phyloP scores from a whole-genome alignment of 495 filamentous ascomycete genomes.

The Saxophila tyrrhenica region DNA sequence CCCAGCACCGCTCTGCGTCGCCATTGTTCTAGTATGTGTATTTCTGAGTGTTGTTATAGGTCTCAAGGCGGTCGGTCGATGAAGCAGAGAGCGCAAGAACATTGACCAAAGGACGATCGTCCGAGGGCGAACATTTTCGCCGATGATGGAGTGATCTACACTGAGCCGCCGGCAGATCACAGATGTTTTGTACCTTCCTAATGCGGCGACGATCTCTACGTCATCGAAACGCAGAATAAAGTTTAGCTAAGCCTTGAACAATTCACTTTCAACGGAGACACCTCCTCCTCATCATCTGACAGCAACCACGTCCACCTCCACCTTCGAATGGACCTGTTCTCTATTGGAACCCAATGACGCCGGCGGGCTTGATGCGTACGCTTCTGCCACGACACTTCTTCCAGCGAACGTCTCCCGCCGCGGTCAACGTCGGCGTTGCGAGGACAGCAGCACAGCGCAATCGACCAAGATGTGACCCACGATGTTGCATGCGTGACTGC shows the following conservation, averaged over 20 bases:
- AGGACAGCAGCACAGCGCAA: slow-evolving; percentile 8
- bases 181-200: slow-evolving; percentile 5
- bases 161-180: not conserved
- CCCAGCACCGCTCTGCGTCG: slow-evolving; percentile 11
- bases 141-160: not conserved
- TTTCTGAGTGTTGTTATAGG: not conserved
- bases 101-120: not conserved
- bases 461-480: not conserved
- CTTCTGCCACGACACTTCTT: slow-evolving; percentile 23
- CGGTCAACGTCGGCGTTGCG: not conserved
- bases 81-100: not conserved
- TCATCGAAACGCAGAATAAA: not conserved
- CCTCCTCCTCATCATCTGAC: not conserved
- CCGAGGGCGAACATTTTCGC: too few relatives aligned
- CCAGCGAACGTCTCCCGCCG: slow-evolving; percentile 6
- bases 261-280: not conserved
- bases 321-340: not conserved
- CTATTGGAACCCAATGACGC: slow-evolving; percentile 16
- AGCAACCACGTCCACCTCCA: not conserved
- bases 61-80: not conserved
- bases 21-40: slow-evolving; percentile 10
- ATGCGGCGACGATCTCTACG: not conserved
- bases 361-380: slow-evolving; percentile 27
- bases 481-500: slow-evolving; percentile 3
- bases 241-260: not conserved